phyloP scores from a whole-genome alignment of 164 flowering plant species.

The Echeveria elegans region DNA sequence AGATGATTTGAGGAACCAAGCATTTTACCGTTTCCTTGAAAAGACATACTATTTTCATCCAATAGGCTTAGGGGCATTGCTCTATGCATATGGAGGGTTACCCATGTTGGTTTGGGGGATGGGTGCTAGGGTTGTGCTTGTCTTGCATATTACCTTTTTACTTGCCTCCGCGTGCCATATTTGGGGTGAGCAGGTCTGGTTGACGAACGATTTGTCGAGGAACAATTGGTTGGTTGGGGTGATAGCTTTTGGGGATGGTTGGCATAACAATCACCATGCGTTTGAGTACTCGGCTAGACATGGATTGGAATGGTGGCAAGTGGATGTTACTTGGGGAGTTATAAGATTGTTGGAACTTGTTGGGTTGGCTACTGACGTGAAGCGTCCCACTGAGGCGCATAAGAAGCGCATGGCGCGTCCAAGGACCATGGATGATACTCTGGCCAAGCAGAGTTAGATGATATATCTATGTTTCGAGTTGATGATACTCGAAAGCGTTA shows the following conservation, averaged over 20 bases:
- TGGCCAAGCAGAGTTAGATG: too few relatives aligned
- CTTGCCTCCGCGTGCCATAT: conserved; percentile 88
- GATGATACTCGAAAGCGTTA: too few relatives aligned
- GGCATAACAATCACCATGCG: too few relatives aligned
- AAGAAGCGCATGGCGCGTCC: conserved; percentile 41
- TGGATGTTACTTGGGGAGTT: conserved; percentile 70
- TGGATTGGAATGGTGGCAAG: too few relatives aligned
- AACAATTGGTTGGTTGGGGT: conserved; percentile 93
- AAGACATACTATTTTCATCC: conserved; percentile 61
- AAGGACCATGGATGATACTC: not conserved
- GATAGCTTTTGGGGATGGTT: too few relatives aligned
- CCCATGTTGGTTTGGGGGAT: conserved; percentile 88
- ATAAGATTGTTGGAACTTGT: conserved; percentile 53
- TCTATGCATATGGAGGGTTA: conserved; percentile 67
- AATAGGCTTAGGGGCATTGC: conserved; percentile 42
- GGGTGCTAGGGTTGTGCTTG: conserved; percentile 75
- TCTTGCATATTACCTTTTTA: conserved; percentile 77
- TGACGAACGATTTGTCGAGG: conserved; percentile 66
- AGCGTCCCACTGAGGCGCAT: conserved; percentile 46
- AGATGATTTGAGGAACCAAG: too few relatives aligned
- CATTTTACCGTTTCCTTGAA: too few relatives aligned
- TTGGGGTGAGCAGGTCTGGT: conserved; percentile 79
- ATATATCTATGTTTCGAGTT: too few relatives aligned
- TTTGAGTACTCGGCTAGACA: too few relatives aligned
- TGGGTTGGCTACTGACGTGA: too few relatives aligned